Evolutionary conservation across 306 rosid genomes (phyloP), one percentile per base, ranked within the genome.

Genomic region (Begonia peltatifolia): DNA sequence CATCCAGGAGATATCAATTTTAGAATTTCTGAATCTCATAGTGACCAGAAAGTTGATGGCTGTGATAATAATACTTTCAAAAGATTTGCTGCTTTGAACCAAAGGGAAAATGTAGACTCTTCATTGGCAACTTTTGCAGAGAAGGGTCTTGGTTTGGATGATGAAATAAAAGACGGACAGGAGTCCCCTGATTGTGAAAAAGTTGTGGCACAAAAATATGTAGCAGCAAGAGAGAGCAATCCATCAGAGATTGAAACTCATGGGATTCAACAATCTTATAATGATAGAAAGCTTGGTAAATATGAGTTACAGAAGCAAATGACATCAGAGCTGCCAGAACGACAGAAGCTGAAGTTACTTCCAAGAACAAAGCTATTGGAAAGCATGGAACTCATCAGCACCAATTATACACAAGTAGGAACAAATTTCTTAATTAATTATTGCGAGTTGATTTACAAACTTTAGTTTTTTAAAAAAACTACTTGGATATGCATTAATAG

Each of bases 311-410:
- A 65, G 47, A 71, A 53, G 38, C 53, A 52, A 3, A 14, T 41
- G 57, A 72, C 79, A 67, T 66, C 73, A 64, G 90, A 86, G 58
- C 71, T 67, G n/a, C 22, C 62, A 12, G 96, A 81, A 60, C 73
- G 93, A 30, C 96, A 84, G 6, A 83, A 86, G 70, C 61, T 92
- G 63, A 86, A 81, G 77, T 70, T 92, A 62, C 75, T 83, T 42
- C 93, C 96, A 10, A 78, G 79, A 68, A 57, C 79, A 54, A 92
- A 64, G 79, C 82, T 87, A 41, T 53, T 75, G 56, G 87, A 65
- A 42, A 53, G 50, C 68, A 48, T 76, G 36, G 96, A 92, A 56
- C 66, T 70, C 52, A 63, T 69, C 55, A 65, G 49, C 60, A 63
- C 44, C n/a, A 78, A 75, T 58, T 67, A 63, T 54, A 43, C 53